Evolutionary conservation across 2,329 filamentous ascomycete genomes (phyloP).

Genomic region (Cadophora sp.): DNA sequence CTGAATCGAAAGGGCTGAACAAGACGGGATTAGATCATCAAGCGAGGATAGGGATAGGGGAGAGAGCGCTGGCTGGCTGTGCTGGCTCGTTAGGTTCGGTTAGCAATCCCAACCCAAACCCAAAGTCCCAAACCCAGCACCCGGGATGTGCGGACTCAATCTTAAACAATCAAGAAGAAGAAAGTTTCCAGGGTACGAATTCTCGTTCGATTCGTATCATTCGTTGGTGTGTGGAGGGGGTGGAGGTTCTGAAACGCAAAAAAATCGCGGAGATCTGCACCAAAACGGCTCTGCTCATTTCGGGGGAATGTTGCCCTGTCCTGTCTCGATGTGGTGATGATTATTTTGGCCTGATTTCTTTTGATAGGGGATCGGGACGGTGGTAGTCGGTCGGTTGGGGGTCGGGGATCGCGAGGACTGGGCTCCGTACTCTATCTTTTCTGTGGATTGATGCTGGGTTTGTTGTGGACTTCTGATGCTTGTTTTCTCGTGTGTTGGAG

Average conservation of each 20-base stretch:
- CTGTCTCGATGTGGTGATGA: no score
- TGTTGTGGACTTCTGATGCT: slow-evolving; percentile 7
- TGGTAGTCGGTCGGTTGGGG: background rate
- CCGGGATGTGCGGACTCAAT: slow-evolving; percentile 12
- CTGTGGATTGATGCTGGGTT: slow-evolving; percentile 14
- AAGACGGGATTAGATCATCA: background rate
- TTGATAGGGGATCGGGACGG: background rate
- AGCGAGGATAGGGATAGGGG: background rate
- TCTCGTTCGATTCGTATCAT: no score
- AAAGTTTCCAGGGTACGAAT: background rate
- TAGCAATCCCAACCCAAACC: background rate
- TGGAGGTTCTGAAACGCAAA: slow-evolving; percentile 19
- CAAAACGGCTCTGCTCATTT: slow-evolving; percentile 19
- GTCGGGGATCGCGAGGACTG: slow-evolving; percentile 13
- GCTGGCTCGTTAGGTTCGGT: background rate
- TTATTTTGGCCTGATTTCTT: no score
- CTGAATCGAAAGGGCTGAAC: slow-evolving; percentile 7
- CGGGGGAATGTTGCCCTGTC: slow-evolving; percentile 4
- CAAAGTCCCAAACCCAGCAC: background rate
- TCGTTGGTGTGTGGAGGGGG: slow-evolving; percentile 3
- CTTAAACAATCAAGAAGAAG: background rate
- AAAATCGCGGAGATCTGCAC: slow-evolving; percentile 6
- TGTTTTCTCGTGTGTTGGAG: background rate
- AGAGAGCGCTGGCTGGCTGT: no score
- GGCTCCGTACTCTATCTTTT: no score